Percentiles rank a stretch among this genome's conserved stretches.
phyloP scores from a whole-genome alignment of 306 rosid species.

The Trifolium dubium region DNA sequence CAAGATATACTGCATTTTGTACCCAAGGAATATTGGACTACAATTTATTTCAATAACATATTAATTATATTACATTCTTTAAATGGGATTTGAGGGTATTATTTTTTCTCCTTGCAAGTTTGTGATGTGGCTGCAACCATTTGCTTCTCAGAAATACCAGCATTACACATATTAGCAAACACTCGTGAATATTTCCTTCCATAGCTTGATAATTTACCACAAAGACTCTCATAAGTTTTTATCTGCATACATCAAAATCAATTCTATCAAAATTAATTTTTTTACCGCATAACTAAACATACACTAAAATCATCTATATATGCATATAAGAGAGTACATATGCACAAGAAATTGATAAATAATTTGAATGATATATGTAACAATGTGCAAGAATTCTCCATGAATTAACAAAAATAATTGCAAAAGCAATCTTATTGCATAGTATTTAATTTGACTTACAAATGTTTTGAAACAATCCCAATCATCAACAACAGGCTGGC shows the following conservation, averaged over 20 bases:
- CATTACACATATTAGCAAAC: constrained; percentile 52
- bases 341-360: not conserved
- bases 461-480: constrained; percentile 66
- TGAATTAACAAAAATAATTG: not conserved
- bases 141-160: constrained; percentile 34
- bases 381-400: not conserved
- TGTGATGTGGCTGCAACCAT: constrained; percentile 39
- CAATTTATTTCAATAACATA: not conserved
- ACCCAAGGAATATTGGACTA: not conserved
- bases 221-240: constrained; percentile 41
- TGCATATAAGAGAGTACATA: not conserved
- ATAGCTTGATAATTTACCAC: constrained; percentile 39
- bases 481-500: constrained; percentile 64
- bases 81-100: not conserved
- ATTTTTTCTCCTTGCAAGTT: constrained; percentile 44
- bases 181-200: constrained; percentile 44
- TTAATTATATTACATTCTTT: not conserved
- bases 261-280: too few relatives aligned
- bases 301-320: too few relatives aligned
- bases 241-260: too few relatives aligned
- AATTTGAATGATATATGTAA: not conserved
- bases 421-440: not conserved
- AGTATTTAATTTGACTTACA: constrained; percentile 44
- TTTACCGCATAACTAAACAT: too few relatives aligned
- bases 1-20: not conserved